Conservation (phyloP, 306 rosid species). For the Calophaca sinica region DNA sequence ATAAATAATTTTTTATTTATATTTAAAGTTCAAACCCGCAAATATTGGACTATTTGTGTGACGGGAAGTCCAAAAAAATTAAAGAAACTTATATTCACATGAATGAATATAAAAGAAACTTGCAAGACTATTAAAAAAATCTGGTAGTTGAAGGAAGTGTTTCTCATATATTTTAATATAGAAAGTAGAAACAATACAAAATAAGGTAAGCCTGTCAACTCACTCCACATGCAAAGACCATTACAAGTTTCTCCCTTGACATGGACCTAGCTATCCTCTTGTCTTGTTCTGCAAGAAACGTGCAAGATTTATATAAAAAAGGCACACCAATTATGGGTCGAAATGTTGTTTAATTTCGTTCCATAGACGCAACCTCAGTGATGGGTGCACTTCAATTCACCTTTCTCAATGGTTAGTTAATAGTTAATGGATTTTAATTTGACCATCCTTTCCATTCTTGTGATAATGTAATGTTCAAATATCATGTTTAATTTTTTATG, state of each 20-base stretch:
- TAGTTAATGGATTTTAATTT: not conserved
- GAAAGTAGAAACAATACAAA: too few species aligned
- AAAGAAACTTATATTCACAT: too few species aligned
- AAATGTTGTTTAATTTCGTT: not conserved
- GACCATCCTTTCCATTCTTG: not conserved
- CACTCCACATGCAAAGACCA: constrained; percentile 19
- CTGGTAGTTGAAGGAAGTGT: too few species aligned
- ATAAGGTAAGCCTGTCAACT: not conserved
- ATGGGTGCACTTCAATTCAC: not conserved
- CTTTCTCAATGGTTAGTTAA: too few species aligned
- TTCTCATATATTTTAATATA: too few species aligned
- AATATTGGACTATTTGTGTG: too few species aligned
- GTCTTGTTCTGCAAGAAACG: constrained; percentile 23
- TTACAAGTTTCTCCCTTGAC: not conserved
- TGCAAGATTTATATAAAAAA: constrained; percentile 6
- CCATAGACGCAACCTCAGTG: not conserved
- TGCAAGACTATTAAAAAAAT: too few species aligned
- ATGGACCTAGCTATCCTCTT: constrained; percentile 18
- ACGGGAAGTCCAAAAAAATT: too few species aligned
- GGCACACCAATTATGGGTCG: not conserved
- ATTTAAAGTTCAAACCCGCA: too few species aligned
- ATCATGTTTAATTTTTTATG: too few species aligned
- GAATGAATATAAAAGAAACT: too few species aligned
- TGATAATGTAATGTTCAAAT: not conserved
- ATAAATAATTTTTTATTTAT: too few species aligned